Evolutionary conservation across 495 filamentous ascomycete species (phyloP), one percentile per base, ranked within the genome.

Genomic region (Penicillium cataractarum): DNA sequence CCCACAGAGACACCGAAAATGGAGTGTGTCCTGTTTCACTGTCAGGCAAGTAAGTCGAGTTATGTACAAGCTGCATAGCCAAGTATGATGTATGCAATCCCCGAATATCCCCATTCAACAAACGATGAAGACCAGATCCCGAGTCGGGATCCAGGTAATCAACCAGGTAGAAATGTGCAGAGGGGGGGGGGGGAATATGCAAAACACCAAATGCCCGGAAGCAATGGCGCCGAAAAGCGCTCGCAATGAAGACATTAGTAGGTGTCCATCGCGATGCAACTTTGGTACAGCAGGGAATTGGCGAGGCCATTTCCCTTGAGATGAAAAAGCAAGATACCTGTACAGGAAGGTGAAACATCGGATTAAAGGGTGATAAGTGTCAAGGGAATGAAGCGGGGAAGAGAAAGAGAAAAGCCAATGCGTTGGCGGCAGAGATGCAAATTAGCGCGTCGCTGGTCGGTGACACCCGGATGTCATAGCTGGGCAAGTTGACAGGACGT

Each of bases 1-100:
- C 66, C 55, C 62, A 60, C 63, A 68, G 53, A 6, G 33, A 9
- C 54, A 56, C 37, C 55, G 50, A 60, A 48, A 31, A 50, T 4
- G 51, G 4, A 54, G 51, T 21, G 46, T 37, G 37, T 29, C 63
- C 63, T 61, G 60, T 60, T 62, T 66, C 66, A 68, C 65, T 61
- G 55, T 33, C 61, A 65, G 61, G 56, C 56, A 62, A 65, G 51
- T 60, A 57, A 57, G 56, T 53, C 54, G 61, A 58, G 60, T 40
- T 78, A 78, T 79, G 75, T 78, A 79, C 75, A 77, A 77, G 73
- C 70, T 72, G 77, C 71, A 73, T 62, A 55, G 69, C 60, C 70
- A 66, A 24, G 65, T 66, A 46, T 57, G 60, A 54, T 57, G 52
- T 22, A 66, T 65, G 44, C 55, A 19, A 48, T 63, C 58, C 58